A percentile compares a stretch with the other conserved stretches of the same genome.
Conservation (phyloP, 345 rosid species). For the Anastatica hierochuntica region DNA sequence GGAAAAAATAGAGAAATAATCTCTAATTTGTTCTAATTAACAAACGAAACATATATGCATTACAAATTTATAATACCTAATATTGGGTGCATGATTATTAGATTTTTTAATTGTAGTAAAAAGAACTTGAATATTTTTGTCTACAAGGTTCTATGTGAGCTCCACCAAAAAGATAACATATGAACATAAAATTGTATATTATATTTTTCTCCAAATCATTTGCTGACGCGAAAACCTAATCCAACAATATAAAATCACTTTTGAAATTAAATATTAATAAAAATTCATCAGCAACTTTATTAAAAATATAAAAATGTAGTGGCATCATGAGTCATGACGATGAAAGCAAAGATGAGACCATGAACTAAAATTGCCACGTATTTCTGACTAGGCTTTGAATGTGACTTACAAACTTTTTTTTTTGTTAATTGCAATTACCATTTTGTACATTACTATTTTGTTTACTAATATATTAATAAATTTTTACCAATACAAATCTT, state of each 20-base stretch:
- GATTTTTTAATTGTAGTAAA: too few relatives aligned
- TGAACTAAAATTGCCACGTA: conserved; percentile 7
- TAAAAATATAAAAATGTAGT: not conserved
- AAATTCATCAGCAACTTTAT: conserved; percentile 14
- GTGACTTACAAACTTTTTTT: conserved; percentile 5
- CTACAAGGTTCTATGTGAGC: conserved; percentile 16
- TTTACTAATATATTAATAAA: not conserved
- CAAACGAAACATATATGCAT: too few relatives aligned
- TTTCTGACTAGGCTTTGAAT: conserved; percentile 27
- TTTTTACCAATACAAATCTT: too few relatives aligned
- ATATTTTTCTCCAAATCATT: not conserved
- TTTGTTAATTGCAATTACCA: not conserved
- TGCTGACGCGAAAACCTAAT: conserved; percentile 25
- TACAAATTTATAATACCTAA: too few relatives aligned
- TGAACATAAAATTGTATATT: not conserved
- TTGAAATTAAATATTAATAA: not conserved
- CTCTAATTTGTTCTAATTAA: not conserved
- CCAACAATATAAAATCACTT: conserved; percentile 15
- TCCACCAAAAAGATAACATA: conserved; percentile 11
- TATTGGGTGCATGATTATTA: too few relatives aligned
- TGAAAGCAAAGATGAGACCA: conserved; percentile 16
- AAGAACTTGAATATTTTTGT: too few relatives aligned
- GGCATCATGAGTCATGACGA: not conserved
- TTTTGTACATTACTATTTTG: not conserved
- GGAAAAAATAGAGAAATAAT: not conserved